Base-by-base conservation (phyloP, 2,329 filamentous ascomycete genomes). In the Aspergillus amoenus region DNA sequence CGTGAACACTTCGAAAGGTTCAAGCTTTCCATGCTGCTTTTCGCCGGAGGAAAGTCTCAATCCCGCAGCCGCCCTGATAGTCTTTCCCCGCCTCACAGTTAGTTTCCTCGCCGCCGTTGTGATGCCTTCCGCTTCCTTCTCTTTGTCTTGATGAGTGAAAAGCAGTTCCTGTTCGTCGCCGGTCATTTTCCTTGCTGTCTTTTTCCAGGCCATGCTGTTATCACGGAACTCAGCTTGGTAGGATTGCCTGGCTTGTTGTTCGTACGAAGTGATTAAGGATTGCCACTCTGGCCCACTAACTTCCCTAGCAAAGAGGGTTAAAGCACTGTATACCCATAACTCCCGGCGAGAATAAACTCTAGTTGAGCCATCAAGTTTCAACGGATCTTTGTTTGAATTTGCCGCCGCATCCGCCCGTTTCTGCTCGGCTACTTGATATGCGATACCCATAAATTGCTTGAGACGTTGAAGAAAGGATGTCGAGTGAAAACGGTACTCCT, bases 41-140 rank as follows among this genome's bases (percentile, higher is more conserved):
- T 88, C 85, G 13, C 69, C 70, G 34, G 71, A 69, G 12, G 57
- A 78, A 62, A 66, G 71, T 76, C 57, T 78, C 62, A 70, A 80
- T 77, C 70, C 77, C 70, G 70, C 71, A 39, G 72, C 70, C 18
- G 70, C 69, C 40, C 73, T 74, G 52, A 82, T 79, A 3, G 91
- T 97, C 74, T 96, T 93, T 62, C 91, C 94, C 69, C 93, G 85
- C 80, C 96, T 96, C 52, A 97, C 93, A 0, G 93, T 97, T 60
- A 97, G 77, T 74, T 96, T 96, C 61, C 92, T 85, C 9, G 93
- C 93, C 7, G 90, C 88, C 41, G 85, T 86, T 18, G 90, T 84
- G 57, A 90, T 84, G 37, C 75, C 74, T 50, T 84, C 79, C 47
- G 84, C 86, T 66, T 95, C 90, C 52, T 90, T 87, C 68, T 97